Percentiles rank a stretch among this genome's conserved stretches.
phyloP scores from a whole-genome alignment of 805 yeast genomes.

The Tetrapisispora phaffii region DNA sequence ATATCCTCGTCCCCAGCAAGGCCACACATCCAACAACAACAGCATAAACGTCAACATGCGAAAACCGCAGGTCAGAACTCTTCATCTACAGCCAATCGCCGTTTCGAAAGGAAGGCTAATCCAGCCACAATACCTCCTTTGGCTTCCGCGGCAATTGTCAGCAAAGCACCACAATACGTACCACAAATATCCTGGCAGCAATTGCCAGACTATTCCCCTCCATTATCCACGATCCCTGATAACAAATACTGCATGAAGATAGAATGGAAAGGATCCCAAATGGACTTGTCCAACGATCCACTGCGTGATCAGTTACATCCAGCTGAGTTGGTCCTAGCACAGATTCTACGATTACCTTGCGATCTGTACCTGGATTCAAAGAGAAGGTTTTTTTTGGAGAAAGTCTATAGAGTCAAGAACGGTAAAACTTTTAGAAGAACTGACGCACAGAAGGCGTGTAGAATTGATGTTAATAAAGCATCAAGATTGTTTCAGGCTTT shows the following conservation, averaged over 20 bases:
- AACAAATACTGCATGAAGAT: slow-evolving; percentile 63
- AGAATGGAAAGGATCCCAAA: slow-evolving; percentile 98
- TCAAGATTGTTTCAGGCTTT: slow-evolving; percentile 82
- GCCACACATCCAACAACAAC: background rate
- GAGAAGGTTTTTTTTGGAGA: slow-evolving; percentile 80
- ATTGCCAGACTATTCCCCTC: slow-evolving; percentile 78
- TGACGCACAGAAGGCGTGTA: slow-evolving; percentile 95
- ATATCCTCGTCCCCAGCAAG: background rate
- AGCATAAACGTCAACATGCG: slow-evolving; percentile 1
- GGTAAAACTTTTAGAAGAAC: slow-evolving; percentile 86
- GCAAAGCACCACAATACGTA: slow-evolving; percentile 26
- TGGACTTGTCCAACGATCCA: slow-evolving; percentile 79
- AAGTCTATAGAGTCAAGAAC: slow-evolving; percentile 61
- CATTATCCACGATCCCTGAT: slow-evolving; percentile 48
- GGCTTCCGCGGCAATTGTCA: slow-evolving; percentile 24
- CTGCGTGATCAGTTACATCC: slow-evolving; percentile 69
- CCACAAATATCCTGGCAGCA: slow-evolving; percentile 55
- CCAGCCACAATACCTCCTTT: slow-evolving; percentile 28
- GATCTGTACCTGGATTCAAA: slow-evolving; percentile 73
- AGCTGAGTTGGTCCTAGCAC: slow-evolving; percentile 79
- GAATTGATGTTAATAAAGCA: slow-evolving; percentile 94
- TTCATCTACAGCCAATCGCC: slow-evolving; percentile 17
- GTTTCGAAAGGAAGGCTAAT: slow-evolving; percentile 10
- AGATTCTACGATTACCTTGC: slow-evolving; percentile 80
- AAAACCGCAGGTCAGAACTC: slow-evolving; percentile 7